These are phyloP conservation scores for Patellaria atrata DNA, from an alignment of 495 filamentous ascomycete genomes.

Conservation along the genomic window DNA sequence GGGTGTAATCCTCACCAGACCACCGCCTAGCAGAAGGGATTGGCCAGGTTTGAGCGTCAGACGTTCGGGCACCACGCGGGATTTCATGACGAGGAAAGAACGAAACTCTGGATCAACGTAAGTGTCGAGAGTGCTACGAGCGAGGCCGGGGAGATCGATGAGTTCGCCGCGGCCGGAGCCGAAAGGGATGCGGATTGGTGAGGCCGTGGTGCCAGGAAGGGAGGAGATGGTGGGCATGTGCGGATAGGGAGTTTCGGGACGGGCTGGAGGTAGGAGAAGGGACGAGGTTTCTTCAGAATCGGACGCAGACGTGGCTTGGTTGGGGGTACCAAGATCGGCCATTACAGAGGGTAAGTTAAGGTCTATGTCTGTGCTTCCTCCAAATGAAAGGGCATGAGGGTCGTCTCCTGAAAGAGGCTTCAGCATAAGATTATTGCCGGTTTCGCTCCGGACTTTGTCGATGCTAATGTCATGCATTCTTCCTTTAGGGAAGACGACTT, in stretches of 20 bases:
- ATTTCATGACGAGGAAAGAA: constrained; percentile 57
- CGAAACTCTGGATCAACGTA: constrained; percentile 52
- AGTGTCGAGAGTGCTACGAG: constrained; percentile 52
- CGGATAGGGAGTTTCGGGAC: constrained; percentile 56
- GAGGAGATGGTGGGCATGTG: constrained; percentile 70
- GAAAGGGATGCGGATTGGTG: constrained; percentile 80
- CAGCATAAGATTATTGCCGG: constrained; percentile 2
- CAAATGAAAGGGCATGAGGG: no score
- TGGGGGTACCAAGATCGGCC: no score
- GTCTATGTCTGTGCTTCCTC: no score
- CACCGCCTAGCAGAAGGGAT: constrained; percentile 70
- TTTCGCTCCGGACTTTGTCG: constrained; percentile 16
- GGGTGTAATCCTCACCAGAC: constrained; percentile 79
- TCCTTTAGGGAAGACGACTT: constrained; percentile 73
- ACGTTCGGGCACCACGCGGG: constrained; percentile 51
- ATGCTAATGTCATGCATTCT: constrained; percentile 29
- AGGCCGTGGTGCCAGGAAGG: constrained; percentile 85
- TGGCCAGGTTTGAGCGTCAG: constrained; percentile 58
- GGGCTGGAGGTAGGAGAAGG: constrained; percentile 59
- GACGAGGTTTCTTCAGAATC: constrained; percentile 6
- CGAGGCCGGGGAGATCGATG: constrained; percentile 84
- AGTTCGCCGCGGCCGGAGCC: constrained; percentile 74
- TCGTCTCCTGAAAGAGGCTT: constrained; percentile 16
- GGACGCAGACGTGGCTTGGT: no score
- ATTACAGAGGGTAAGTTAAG: no score